phyloP scores from a whole-genome alignment of 1,284 basidiomycete genomes.

The Puccinia polysora region DNA sequence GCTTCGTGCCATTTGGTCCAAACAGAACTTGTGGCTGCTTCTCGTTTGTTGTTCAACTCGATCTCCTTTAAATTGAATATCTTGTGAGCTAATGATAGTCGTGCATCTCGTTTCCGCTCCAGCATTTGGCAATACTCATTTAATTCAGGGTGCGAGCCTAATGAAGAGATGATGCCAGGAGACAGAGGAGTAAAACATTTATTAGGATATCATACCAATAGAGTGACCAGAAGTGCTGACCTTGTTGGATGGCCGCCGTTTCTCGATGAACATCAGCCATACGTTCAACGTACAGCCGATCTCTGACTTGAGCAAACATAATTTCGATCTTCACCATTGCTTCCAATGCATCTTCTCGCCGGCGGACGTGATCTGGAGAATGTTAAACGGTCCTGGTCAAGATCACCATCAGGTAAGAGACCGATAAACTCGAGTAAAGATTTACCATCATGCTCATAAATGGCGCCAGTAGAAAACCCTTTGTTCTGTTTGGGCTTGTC shows the following conservation, averaged over 20 bases:
- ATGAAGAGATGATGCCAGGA: too few species aligned
- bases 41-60: conserved; percentile 38
- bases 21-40: conserved; percentile 39
- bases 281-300: conserved; percentile 59
- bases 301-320: conserved; percentile 58
- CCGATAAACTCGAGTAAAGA: neutral
- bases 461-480: conserved; percentile 6
- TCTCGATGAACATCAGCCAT: conserved; percentile 59
- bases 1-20: conserved; percentile 42
- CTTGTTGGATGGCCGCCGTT: conserved; percentile 58
- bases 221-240: conserved; percentile 50
- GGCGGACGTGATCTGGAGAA: conserved; percentile 37
- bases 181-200: too few species aligned
- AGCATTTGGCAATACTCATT: conserved; percentile 42
- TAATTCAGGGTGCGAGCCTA: conserved; percentile 41
- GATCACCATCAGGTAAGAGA: too few species aligned
- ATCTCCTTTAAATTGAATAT: conserved; percentile 41
- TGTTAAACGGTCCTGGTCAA: neutral
- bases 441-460: conserved; percentile 41
- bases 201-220: conserved; percentile 1
- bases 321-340: conserved; percentile 59
- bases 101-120: conserved; percentile 35
- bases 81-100: conserved; percentile 37
- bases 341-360: conserved; percentile 56
- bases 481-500: conserved; percentile 12